Evolutionary conservation across 257 asterid species (phyloP).

Genomic region (Gynochthodes officinalis): DNA sequence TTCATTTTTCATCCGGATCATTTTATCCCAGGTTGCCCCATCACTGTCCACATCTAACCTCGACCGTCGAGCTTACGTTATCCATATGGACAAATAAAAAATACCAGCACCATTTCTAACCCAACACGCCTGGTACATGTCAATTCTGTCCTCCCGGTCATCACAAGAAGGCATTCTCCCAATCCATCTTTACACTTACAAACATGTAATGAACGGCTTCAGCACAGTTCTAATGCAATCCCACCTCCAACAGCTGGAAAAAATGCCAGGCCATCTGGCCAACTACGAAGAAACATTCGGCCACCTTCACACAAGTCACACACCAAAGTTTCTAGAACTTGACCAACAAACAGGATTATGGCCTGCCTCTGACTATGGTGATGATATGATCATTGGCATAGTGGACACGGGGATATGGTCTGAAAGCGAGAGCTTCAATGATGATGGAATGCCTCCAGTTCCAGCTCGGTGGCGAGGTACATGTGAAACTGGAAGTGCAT

Average conservation of each 20-base stretch:
- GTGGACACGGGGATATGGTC: conserved; percentile 24
- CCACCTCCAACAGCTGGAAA: conserved; percentile 38
- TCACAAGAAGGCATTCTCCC: conserved; percentile 19
- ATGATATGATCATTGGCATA: conserved; percentile 21
- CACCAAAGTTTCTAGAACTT: conserved; percentile 25
- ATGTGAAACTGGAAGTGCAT: conserved; percentile 17
- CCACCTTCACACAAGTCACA: conserved; percentile 52
- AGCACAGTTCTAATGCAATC: conserved; percentile 47
- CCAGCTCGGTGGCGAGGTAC: conserved; percentile 16
- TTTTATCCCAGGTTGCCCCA: not conserved
- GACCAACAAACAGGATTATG: not conserved
- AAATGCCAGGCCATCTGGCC: conserved; percentile 43
- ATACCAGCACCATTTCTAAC: conserved; percentile 63
- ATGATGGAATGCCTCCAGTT: conserved; percentile 16
- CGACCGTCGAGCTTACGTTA: conserved; percentile 35
- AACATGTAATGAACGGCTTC: conserved; percentile 52
- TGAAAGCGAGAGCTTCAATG: conserved; percentile 18
- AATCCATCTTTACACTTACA: conserved; percentile 51
- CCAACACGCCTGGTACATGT: conserved; percentile 55
- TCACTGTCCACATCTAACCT: not conserved
- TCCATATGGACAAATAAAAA: conserved; percentile 58
- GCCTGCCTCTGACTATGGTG: conserved; percentile 3
- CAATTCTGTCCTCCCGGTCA: conserved; percentile 40
- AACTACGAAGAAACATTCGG: conserved; percentile 40
- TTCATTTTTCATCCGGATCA: not conserved